Evolutionary conservation across 192 early-diverging fungal genomes (phyloP).

Genomic region (Mortierella alpina): DNA sequence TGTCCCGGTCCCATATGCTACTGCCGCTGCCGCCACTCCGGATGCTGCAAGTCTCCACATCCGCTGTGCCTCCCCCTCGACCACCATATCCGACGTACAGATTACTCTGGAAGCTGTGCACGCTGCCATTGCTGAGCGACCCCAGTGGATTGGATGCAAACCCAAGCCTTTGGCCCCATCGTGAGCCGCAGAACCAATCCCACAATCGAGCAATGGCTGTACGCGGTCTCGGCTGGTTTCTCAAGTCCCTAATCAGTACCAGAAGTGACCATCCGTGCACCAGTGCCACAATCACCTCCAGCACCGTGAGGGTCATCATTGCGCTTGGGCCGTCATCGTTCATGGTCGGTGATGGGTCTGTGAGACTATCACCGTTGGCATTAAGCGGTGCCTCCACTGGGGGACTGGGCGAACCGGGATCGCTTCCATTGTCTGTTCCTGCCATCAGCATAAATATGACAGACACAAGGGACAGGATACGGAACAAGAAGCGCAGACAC

Average conservation of each 20-base stretch:
- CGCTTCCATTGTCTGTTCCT: neutral
- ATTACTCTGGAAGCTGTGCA: neutral
- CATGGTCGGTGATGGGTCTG: too few species aligned
- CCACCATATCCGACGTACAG: neutral
- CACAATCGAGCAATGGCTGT: constrained; percentile 19
- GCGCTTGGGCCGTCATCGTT: neutral
- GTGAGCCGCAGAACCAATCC: constrained; percentile 29
- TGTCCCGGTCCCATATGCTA: constrained; percentile 23
- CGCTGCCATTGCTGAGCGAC: neutral
- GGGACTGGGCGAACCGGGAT: neutral
- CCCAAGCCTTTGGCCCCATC: constrained; percentile 6
- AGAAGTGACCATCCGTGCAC: constrained; percentile 49
- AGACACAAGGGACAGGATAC: constrained; percentile 18
- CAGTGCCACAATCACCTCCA: constrained; percentile 30
- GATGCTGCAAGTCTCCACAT: neutral
- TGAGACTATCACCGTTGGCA: too few species aligned
- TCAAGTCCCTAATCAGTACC: constrained; percentile 37
- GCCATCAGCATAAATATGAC: constrained; percentile 24
- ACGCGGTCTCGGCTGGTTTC: constrained; percentile 26
- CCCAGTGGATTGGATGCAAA: neutral
- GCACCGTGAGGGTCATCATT: constrained; percentile 12
- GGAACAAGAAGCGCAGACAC: constrained; percentile 43
- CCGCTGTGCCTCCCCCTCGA: neutral
- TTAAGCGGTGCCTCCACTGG: neutral
- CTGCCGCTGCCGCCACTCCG: neutral